Evolutionary conservation across 2,329 filamentous ascomycete species (phyloP).

Genomic region (Aspergillus sp.): DNA sequence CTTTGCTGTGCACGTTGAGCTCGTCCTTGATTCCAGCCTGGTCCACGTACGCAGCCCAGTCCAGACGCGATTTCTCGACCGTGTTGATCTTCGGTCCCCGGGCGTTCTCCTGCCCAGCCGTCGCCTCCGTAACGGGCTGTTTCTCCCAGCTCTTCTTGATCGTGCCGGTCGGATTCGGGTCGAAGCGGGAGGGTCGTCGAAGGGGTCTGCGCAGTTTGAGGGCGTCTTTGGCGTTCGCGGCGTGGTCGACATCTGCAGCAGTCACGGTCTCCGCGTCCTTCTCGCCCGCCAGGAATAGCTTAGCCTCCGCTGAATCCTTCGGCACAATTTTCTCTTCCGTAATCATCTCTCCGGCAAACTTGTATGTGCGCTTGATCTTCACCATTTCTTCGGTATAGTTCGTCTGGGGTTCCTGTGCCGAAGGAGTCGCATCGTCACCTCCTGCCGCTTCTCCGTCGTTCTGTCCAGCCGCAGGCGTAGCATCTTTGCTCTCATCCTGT

Average conservation of each 20-base stretch:
- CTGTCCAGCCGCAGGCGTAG: conserved; percentile 13
- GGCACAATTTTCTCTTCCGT: conserved; percentile 57
- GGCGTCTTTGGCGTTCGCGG: conserved; percentile 20
- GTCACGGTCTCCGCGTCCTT: conserved; percentile 41
- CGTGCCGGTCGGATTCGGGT: conserved; percentile 47
- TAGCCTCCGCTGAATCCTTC: conserved; percentile 57
- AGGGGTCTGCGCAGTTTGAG: conserved; percentile 42
- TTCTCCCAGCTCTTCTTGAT: conserved; percentile 50
- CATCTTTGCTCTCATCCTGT: conserved; percentile 21
- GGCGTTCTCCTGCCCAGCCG: conserved; percentile 31
- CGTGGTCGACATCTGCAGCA: conserved; percentile 25
- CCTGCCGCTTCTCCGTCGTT: conserved; percentile 15
- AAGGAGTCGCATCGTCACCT: conserved; percentile 13
- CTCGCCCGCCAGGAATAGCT: conserved; percentile 50
- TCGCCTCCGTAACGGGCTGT: conserved; percentile 28
- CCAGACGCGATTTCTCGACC: conserved; percentile 65
- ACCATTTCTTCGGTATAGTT: conserved; percentile 48
- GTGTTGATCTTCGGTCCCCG: conserved; percentile 64
- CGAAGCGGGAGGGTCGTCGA: conserved; percentile 49
- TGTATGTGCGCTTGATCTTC: conserved; percentile 59
- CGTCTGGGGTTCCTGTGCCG: conserved; percentile 15
- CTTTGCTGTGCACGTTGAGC: conserved; percentile 61
- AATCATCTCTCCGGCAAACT: conserved; percentile 58
- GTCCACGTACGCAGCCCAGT: conserved; percentile 67
- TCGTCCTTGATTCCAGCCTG: conserved; percentile 63